Evolutionary conservation across 371 early-diverging fungal species (phyloP), one percentile per base, ranked within the genome.

Genomic region (Lichtheimia corymbifera): DNA sequence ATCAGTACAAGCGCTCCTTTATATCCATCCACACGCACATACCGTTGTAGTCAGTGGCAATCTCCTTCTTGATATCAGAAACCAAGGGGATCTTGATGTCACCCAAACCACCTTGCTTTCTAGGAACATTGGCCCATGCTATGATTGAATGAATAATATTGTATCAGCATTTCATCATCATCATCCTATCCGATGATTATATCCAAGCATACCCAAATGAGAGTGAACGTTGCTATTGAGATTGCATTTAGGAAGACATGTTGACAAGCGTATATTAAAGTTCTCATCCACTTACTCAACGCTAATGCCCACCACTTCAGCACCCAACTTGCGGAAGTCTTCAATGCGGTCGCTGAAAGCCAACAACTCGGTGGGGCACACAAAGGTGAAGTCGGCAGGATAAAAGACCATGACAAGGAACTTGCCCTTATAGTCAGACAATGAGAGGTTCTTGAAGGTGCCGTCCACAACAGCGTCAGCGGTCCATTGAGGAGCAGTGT

Each of bases 71-170:
- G 65, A 86, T 82, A 76, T 98, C 98, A 60, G 94, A 86, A 20
- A 96, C 64, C 58, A 77, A 64, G 59, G 78, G 76, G 43, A 93
- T 86, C 64, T 92, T 86, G 88, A 97, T 88, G 52, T 83, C 83
- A 54, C 97, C 96, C 40, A 99, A 78, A 68, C 99, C 99, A 72
- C 98, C 98, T 59, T 80, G 71, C 58, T 73, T 79, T 60, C 79
- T 79, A 62, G 83, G 76, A 68, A 71, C 74, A 73, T 71, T 83
- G 64, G 75, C 86, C 88, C 82, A 83, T 62, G 63, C 85, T 82
- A 71, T 61, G 68, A 54, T 64, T 67, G 24, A 75, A 59, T 59
- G 58, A 75, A 59, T 59, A 58, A 49, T 45, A 61, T n/a, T 52
- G 25, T n/a, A 51, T 17, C 22, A 55, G 15, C 14, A 12, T 50